Base-by-base conservation (phyloP, 371 early-diverging fungal genomes). In the Phascolomyces articulosus region DNA sequence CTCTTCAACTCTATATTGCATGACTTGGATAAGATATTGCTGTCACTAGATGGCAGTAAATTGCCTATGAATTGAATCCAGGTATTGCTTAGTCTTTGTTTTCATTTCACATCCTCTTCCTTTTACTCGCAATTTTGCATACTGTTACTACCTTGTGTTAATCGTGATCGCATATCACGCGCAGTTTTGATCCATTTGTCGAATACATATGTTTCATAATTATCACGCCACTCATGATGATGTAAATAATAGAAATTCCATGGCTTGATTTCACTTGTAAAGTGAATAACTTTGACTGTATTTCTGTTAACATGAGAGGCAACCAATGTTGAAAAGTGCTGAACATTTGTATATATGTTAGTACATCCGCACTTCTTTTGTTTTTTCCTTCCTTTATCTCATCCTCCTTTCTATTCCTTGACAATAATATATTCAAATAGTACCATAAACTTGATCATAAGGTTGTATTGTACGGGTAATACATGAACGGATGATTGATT, bases 391-490 rank as follows among this genome's bases (percentile, higher is more conserved):
- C 9, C 31, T 9, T 6, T 31, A 6, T 31, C 6, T 31, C 31
- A n/a, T n/a, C n/a, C n/a, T n/a, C 31, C 31, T 44, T 51, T 56
- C 47, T 51, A 23, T 62, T 67, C 55, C 56, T 49, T 61, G 44
- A 20, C 31, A 60, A 24, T 51, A 21, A 26, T 23, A 2, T 40
- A 60, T 65, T n/a, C n/a, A n/a, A n/a, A n/a, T n/a, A n/a, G n/a
- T 67, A 71, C 77, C 27, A 66, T 71, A 55, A 73, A 73, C 47
- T 77, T 77, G 54, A 68, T 58, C 77, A 77, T 73, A 4, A 77
- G 47, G 31, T 77, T 77, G 61, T 77, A 77, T 28, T 66, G 60
- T 31, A 71, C 77, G 10, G 73, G 71, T 40, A 77, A 65, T 11
- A 53, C 27, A 40, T 71, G 63, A 0, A 62, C 60, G 0, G 71